These are phyloP conservation scores for Dictyostelium gargantuum DNA, from an alignment of 208 protist species.

Conservation along the genomic window DNA sequence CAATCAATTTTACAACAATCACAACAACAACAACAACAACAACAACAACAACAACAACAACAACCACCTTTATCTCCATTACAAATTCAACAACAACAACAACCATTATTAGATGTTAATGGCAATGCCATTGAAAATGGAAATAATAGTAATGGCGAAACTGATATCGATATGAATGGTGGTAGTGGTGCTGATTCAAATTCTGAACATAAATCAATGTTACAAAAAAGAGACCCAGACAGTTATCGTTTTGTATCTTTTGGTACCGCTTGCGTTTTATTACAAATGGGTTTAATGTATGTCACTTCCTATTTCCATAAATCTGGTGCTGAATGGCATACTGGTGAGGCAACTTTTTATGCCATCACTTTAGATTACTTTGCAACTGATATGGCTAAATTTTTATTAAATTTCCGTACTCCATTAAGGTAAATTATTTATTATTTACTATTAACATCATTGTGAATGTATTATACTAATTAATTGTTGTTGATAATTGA, in stretches of 20 bases:
- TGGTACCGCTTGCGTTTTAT: neutral
- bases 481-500: too few relatives aligned
- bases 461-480: too few relatives aligned
- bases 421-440: neutral
- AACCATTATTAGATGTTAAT: neutral
- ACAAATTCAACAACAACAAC: neutral
- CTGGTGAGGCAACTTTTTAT: slow-evolving; percentile 50
- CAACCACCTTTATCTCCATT: neutral
- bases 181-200: neutral
- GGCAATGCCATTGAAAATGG: neutral
- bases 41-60: neutral
- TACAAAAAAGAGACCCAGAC: neutral
- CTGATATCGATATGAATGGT: neutral
- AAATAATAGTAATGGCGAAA: neutral
- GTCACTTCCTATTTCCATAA: slow-evolving; percentile 14
- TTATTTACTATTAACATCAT: neutral
- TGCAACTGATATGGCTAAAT: slow-evolving; percentile 1
- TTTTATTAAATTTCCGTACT: neutral
- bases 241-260: slow-evolving; percentile 8
- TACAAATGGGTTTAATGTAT: slow-evolving; percentile 54
- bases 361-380: slow-evolving; percentile 26
- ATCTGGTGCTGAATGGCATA: slow-evolving; percentile 24
- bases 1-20: neutral
- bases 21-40: neutral
- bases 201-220: neutral